Evolutionary conservation across 2,329 filamentous ascomycete genomes (phyloP), one percentile per base, ranked within the genome.

Genomic region (Epichloe hybrida): DNA sequence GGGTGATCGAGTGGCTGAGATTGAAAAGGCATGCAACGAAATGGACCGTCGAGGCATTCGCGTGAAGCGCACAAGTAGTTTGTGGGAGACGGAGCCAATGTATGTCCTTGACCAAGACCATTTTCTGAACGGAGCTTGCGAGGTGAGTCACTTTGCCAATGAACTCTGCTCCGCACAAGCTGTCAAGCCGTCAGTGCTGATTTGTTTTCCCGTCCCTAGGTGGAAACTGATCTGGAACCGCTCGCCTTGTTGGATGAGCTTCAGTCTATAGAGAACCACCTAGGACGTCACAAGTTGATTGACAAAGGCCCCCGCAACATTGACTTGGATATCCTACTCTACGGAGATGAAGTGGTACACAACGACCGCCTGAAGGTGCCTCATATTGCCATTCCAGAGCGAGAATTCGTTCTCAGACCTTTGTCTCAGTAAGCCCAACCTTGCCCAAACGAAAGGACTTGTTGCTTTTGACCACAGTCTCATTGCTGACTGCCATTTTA

Each of bases 21-120:
- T 98, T 56, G 89, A 96, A 66, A 74, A 77, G 59, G 91, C 93
- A 0, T 90, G 89, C 64, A 74, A 73, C 43, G 79, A 85, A 62
- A 88, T 98, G 80, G 80, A 86, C 55, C 71, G 74, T 43, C 74
- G 79, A 21, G 82, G 81, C 36, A 88, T 97, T 62, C 79, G 69
- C 49, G 77, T 98, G 39, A 76, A 80, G 60, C 76, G 83, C 59
- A 95, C 91, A 0, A 97, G 91, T 65, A 84, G 82, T 54, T 73
- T 98, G 3, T 98, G 93, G 78, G 89, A 97, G 70, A 98, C 91
- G 3, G 82, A 88, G 59, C 88, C 93, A 21, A 98, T 98, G 93
- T 98, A 98, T 67, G 86, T 96, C 56, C 72, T 86, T 55, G 85
- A 96, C 55, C 93, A 98, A 66, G 82, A 83, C 55, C 79, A 80